Conservation (phyloP, 2,329 filamentous ascomycete species). For the Rhexocercosporidium sp. region DNA sequence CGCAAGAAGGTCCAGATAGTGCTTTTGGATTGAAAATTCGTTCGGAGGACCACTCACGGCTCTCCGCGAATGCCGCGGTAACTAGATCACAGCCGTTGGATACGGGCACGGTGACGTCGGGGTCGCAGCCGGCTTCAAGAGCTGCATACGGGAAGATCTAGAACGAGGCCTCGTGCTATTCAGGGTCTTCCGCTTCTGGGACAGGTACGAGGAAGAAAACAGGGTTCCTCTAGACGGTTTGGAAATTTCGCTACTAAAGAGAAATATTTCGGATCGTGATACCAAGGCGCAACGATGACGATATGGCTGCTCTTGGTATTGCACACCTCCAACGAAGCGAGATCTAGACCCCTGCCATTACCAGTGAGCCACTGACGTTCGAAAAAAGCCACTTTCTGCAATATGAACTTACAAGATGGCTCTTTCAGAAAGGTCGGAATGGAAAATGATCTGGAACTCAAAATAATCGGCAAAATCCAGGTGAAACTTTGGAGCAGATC, state of each 20-base stretch:
- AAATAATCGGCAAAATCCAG: not conserved
- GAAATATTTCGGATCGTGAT: not conserved
- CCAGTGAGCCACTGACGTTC: not conserved
- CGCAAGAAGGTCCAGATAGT: not conserved
- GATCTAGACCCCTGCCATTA: not conserved
- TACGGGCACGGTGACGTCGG: not conserved
- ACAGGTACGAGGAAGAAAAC: not conserved
- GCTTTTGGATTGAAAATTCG: not conserved
- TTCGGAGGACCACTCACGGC: not conserved
- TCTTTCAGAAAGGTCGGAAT: not conserved
- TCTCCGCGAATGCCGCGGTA: not conserved
- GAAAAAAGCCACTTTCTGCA: not conserved
- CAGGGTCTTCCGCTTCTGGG: not conserved
- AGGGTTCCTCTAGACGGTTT: not conserved
- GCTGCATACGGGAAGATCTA: not conserved
- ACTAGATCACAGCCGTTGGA: conserved; percentile 1
- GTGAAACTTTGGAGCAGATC: not conserved
- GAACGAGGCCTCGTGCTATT: conserved; percentile 1
- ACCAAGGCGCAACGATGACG: not conserved
- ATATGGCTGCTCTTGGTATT: not conserved
- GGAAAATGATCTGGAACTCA: not conserved
- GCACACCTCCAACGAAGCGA: not conserved
- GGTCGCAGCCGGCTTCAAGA: not conserved
- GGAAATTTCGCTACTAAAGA: not conserved
- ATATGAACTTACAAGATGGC: not conserved